phyloP scores from a whole-genome alignment of 257 asterid species.

The Mentha longifolia region DNA sequence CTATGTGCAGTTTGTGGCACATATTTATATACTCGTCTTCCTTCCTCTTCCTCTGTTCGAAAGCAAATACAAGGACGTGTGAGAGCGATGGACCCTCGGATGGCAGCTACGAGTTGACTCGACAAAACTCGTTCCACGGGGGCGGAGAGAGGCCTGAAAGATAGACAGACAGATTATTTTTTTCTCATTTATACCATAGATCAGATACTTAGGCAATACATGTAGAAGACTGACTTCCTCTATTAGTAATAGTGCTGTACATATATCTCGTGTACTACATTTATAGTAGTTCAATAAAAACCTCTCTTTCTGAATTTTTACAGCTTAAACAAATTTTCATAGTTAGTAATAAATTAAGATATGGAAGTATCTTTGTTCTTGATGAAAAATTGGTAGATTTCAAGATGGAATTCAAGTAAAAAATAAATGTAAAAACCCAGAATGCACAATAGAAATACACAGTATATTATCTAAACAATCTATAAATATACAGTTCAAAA shows the following conservation, averaged over 20 bases:
- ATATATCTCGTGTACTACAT: background rate
- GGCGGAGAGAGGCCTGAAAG: conserved; percentile 44
- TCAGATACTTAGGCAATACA: conserved; percentile 12
- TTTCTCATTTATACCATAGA: conserved; percentile 17
- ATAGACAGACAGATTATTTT: conserved; percentile 38
- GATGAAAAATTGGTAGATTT: no score
- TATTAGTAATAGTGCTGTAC: conserved; percentile 1
- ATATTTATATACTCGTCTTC: conserved; percentile 77
- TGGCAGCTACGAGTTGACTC: conserved; percentile 65
- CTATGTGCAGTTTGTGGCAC: conserved; percentile 85
- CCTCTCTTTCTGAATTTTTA: background rate
- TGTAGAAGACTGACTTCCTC: conserved; percentile 6
- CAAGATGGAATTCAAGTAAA: no score
- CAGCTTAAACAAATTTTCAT: background rate
- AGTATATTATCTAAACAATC: conserved; percentile 28
- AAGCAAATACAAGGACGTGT: conserved; percentile 49
- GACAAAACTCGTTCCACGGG: conserved; percentile 60
- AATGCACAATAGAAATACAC: background rate
- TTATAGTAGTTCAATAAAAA: background rate
- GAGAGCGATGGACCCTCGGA: conserved; percentile 52
- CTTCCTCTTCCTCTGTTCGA: conserved; percentile 90
- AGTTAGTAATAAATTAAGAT: no score
- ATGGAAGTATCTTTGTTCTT: no score
- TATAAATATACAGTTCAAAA: conserved; percentile 28
- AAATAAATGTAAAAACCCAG: background rate